Conservation (phyloP, 2,329 filamentous ascomycete species). For the Fusarium verrucosum region DNA sequence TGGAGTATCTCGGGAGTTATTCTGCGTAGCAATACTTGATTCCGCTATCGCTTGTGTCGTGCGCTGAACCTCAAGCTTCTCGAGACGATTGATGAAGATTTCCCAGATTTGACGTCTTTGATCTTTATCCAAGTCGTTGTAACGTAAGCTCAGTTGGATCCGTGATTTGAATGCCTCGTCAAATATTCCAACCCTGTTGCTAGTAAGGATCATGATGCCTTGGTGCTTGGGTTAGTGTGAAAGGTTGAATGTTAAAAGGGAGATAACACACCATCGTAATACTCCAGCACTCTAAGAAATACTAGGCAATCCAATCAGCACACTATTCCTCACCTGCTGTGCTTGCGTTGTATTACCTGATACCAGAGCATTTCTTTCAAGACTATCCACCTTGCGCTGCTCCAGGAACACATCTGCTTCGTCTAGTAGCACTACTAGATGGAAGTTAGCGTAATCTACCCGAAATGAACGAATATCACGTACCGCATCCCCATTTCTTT, state of each 20-base stretch:
- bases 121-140: rapidly evolving
- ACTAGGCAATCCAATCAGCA: background rate
- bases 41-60: rapidly evolving
- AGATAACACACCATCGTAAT: background rate
- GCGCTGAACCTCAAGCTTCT: background rate
- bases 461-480: rapidly evolving
- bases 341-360: rapidly evolving
- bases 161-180: background rate
- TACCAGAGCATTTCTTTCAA: background rate
- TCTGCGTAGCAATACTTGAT: rapidly evolving
- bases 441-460: rapidly evolving
- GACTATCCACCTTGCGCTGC: background rate
- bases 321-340: rapidly evolving
- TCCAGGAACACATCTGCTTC: constrained; percentile 20
- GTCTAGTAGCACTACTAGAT: background rate
- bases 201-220: background rate
- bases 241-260: rapidly evolving
- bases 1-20: background rate
- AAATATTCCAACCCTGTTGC: background rate
- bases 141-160: background rate
- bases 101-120: background rate
- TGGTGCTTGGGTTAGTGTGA: rapidly evolving
- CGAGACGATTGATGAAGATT: background rate
- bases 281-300: background rate
- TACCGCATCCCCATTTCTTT: constrained; percentile 6